These are phyloP conservation scores for Lithospermum erythrorhizon DNA, from an alignment of 257 asterid species.

Conservation along the genomic window DNA sequence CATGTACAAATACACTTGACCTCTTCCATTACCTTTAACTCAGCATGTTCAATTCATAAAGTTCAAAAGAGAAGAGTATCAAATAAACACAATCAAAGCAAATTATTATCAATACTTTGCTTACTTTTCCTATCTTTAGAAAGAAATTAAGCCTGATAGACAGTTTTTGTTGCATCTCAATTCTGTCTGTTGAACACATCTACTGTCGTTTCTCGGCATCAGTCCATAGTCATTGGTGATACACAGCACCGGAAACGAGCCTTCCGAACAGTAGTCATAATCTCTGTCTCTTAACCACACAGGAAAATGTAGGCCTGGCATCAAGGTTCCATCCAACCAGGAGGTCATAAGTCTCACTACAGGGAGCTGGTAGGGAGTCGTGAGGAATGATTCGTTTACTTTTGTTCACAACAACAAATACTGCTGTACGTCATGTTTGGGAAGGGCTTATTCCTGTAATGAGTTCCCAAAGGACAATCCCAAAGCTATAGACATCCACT, in stretches of 20 bases:
- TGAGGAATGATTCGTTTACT: constrained; percentile 71
- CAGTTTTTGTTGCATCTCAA: constrained; percentile 17
- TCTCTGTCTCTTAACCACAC: constrained; percentile 76
- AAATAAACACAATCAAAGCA: constrained; percentile 40
- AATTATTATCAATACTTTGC: constrained; percentile 28
- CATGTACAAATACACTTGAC: constrained; percentile 30
- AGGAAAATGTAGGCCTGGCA: constrained; percentile 75
- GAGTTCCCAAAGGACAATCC: constrained; percentile 95
- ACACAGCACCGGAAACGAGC: constrained; percentile 99
- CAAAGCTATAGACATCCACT: constrained; percentile 94
- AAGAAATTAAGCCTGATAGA: constrained; percentile 46
- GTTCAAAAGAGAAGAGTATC: constrained; percentile 21
- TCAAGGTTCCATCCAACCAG: constrained; percentile 91
- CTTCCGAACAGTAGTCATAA: constrained; percentile 75
- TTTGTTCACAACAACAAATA: constrained; percentile 93
- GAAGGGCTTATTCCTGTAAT: constrained; percentile 93
- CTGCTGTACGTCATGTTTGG: constrained; percentile 99
- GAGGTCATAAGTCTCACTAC: constrained; percentile 82
- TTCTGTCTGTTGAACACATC: constrained; percentile 20
- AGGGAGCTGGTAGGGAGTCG: constrained; percentile 68
- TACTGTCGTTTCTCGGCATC: constrained; percentile 18
- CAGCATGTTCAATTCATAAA: constrained; percentile 33
- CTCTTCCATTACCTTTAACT: constrained; percentile 44
- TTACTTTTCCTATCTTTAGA: constrained; percentile 40
- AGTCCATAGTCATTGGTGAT: constrained; percentile 78